Base-by-base conservation (phyloP, 2,329 filamentous ascomycete genomes). In the Cryoendolithus antarcticus region DNA sequence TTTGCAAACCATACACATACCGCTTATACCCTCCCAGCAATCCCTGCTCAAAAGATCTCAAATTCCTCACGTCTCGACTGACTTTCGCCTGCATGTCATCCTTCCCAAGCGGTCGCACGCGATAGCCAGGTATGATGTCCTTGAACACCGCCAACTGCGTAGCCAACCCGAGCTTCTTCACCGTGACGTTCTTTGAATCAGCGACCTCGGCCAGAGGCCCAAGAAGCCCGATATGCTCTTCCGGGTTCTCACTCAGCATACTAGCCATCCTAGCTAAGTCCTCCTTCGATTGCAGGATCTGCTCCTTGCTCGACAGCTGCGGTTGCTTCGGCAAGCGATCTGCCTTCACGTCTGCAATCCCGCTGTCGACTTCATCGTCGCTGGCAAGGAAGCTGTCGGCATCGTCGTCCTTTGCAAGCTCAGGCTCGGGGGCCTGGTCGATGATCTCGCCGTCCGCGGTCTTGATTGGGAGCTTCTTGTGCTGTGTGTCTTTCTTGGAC, bases 121-220 rank as follows among this genome's bases (percentile, higher is more conserved):
- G 75, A 60, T 98, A 98, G 13, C 91, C 91, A 0, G 91, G 91
- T 43, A 98, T 96, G 34, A 95, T 75, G 61, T 96, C 91, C 60
- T 89, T 94, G 69, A 89, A 98, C 9, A 96, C 77, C 1, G 88
- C 75, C 58, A 91, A 72, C 62, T 95, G 88, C 13, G 91, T 86
- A 35, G 80, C 83, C 47, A 98, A 66, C 5, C 83, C 80, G 44
- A 98, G 71, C 62, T 93, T 94, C 64, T 84, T 80, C 38, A 98
- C 79, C 2, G 81, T 78, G 9, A 74, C 61, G 45, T 88, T 77
- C 9, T 70, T 69, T 6, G 81, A 80, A 39, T 78, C 70, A 12
- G 80, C 80, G 49, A 93, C 75, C 52, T 82, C 75, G 27, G 79
- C 80, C 52, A 96, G 66, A 4, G 75, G 74, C 59, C 84, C 88